Base-by-base conservation (phyloP, 768 basidiomycete species). In the Pholiota conissans region DNA sequence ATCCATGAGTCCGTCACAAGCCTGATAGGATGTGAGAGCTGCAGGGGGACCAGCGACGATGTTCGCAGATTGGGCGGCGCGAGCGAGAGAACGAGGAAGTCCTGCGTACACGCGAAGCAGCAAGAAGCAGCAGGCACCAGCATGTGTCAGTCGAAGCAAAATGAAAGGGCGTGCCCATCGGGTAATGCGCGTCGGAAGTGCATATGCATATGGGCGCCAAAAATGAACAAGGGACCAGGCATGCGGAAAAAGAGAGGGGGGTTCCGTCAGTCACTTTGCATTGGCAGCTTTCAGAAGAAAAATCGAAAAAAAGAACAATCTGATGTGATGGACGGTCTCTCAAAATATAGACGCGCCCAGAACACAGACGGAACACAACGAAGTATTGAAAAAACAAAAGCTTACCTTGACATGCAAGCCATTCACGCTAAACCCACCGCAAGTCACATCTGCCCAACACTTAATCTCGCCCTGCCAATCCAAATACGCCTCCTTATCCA, bases 391-490 rank as follows among this genome's bases (percentile, higher is more conserved):
- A 55, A 45, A 40, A 49, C 42, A 51, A 42, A 49, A 50, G 42
- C 73, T 59, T 64, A 84, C 85, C 79, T 81, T 81, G 49, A 87
- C 77, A 1, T 70, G 65, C 56, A 86, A 67, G 51, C 71, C 70
- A 46, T 68, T 74, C 3, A 74, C 72, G 56, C 59, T 70, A 68
- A 87, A 86, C 11, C 80, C 74, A 14, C 77, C 78, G 30, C 69
- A 69, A 2, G 67, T 71, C 32, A 79, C 71, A 39, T 79, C 75
- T 32, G 69, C 64, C 51, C 65, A 67, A 57, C 76, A 78, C 46
- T 69, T 71, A 29, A 84, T 70, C 51, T 80, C 76, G 3, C 85
- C 85, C 54, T 82, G 79, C 78, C 84, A 86, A 59, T 85, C 82
- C 8, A 82, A 68, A 55, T 72, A 71, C 11, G 76, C n/a, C 24